These are phyloP conservation scores for Clavariopsis aquatica DNA, from an alignment of 495 filamentous ascomycete genomes.

Conservation along the genomic window DNA sequence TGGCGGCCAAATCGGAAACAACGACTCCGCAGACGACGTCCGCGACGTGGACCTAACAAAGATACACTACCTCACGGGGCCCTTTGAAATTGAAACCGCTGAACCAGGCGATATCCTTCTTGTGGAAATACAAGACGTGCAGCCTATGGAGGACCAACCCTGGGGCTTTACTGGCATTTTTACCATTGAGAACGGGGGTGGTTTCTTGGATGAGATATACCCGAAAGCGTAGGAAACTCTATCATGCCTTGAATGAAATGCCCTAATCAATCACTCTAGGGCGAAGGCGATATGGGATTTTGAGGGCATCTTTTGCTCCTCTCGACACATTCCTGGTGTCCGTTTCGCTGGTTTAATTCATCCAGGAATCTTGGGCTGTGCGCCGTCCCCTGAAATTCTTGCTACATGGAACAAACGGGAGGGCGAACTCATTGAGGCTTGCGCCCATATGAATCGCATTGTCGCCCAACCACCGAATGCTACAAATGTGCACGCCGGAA, in stretches of 20 bases:
- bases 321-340: conserved; percentile 74
- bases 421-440: conserved; percentile 71
- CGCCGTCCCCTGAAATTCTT: conserved; percentile 69
- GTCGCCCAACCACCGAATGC: conserved; percentile 81
- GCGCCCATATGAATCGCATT: conserved; percentile 64
- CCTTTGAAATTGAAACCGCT: conserved; percentile 85
- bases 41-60: conserved; percentile 80
- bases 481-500: conserved; percentile 70
- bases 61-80: conserved; percentile 86
- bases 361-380: conserved; percentile 90
- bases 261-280: conserved; percentile 43
- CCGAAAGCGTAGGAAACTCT: conserved; percentile 56
- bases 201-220: conserved; percentile 88
- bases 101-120: conserved; percentile 84
- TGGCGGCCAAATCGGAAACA: conserved; percentile 82
- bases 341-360: conserved; percentile 68
- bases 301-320: conserved; percentile 90
- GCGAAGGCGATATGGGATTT: conserved; percentile 98
- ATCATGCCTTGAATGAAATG: background rate
- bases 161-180: conserved; percentile 96
- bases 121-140: conserved; percentile 95
- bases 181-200: conserved; percentile 79
- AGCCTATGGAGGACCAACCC: conserved; percentile 80
- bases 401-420: conserved; percentile 81
- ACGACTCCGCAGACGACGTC: conserved; percentile 87